Conservation (phyloP, 768 basidiomycete species). For the Suillus luteus region DNA sequence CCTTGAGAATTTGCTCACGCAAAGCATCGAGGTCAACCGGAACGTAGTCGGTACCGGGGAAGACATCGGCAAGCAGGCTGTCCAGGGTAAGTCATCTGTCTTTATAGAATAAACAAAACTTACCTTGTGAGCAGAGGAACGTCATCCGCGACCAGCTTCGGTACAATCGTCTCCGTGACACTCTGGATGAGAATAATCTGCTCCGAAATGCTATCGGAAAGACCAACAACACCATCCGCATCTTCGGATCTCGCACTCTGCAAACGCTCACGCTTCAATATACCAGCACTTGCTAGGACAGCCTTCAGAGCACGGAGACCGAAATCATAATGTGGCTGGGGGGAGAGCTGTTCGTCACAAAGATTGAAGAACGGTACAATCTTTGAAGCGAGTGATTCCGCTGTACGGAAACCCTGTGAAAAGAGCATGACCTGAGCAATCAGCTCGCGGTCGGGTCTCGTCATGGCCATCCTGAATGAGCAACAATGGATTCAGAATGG, state of each 20-base stretch:
- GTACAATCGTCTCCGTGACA: conserved; percentile 97
- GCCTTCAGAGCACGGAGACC: conserved; percentile 97
- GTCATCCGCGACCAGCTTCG: conserved; percentile 96
- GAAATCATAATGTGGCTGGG: conserved; percentile 99
- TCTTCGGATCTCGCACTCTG: conserved; percentile 46
- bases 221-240: conserved; percentile 45
- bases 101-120: conserved; percentile 21
- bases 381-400: conserved; percentile 96
- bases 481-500: conserved; percentile 17
- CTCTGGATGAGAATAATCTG: conserved; percentile 98
- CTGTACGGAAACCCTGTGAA: conserved; percentile 98
- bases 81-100: not conserved
- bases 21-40: conserved; percentile 88
- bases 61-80: conserved; percentile 93
- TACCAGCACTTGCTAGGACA: conserved; percentile 95
- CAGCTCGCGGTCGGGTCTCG: conserved; percentile 94
- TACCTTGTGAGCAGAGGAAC: conserved; percentile 92
- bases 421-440: conserved; percentile 99
- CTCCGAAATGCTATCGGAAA: conserved; percentile 79
- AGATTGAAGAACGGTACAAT: conserved; percentile 99
- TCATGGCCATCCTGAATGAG: conserved; percentile 90
- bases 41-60: conserved; percentile 91
- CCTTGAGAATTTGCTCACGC: conserved; percentile 80
- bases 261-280: conserved; percentile 90
- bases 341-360: conserved; percentile 94